A percentile compares a stretch with the other conserved stretches of the same genome.
Conservation (phyloP, 805 yeast genomes). For the Danielozyma ontarioensis region DNA sequence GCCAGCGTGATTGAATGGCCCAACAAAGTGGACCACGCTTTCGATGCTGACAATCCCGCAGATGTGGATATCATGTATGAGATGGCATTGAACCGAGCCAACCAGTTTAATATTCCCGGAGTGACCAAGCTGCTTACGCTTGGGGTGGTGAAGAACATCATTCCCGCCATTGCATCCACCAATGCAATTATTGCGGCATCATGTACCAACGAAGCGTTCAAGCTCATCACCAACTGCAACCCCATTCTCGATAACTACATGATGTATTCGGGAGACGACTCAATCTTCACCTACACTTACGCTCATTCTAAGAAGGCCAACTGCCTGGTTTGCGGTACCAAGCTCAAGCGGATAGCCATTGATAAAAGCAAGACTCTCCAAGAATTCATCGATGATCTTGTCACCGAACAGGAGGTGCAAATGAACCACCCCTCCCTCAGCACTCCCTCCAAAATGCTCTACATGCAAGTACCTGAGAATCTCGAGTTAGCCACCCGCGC, state of each 20-base stretch:
- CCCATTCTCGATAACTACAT: constrained; percentile 71
- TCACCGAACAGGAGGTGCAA: constrained; percentile 21
- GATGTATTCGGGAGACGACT: constrained; percentile 82
- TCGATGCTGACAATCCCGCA: constrained; percentile 65
- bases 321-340: constrained; percentile 74
- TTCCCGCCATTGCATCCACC: constrained; percentile 92
- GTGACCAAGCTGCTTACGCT: constrained; percentile 67
- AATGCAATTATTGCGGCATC: constrained; percentile 89
- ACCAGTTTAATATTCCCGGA: constrained; percentile 62
- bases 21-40: constrained; percentile 34
- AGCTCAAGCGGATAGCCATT: constrained; percentile 19
- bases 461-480: constrained; percentile 42
- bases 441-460: constrained; percentile 34
- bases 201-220: constrained; percentile 82
- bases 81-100: constrained; percentile 55
- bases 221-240: constrained; percentile 64
- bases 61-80: constrained; percentile 62
- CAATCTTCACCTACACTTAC: constrained; percentile 71
- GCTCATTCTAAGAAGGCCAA: constrained; percentile 52
- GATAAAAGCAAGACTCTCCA: constrained; percentile 23
- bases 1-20: constrained; percentile 78
- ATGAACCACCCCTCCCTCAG: constrained; percentile 44
- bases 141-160: constrained; percentile 87
- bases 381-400: constrained; percentile 39
- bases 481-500: constrained; percentile 42